These are phyloP conservation scores for Musa itinerans DNA, from an alignment of 176 grass and related monocot species.

Conservation along the genomic window DNA sequence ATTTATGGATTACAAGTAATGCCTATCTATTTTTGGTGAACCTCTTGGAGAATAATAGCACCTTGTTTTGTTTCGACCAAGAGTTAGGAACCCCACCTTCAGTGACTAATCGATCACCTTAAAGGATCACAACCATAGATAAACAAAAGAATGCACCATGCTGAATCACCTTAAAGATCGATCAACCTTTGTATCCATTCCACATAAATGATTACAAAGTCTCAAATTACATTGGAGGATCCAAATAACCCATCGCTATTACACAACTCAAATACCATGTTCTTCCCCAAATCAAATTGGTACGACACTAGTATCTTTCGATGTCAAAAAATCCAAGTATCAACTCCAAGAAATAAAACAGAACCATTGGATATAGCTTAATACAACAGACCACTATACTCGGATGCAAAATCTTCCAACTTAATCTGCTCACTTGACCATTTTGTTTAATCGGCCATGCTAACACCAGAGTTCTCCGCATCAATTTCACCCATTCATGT, in stretches of 20 bases:
- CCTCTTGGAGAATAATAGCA: not conserved
- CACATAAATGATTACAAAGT: not conserved
- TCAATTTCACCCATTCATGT: slow-evolving; percentile 10
- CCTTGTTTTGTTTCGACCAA: not conserved
- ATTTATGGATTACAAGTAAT: too few species aligned
- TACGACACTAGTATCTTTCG: not conserved
- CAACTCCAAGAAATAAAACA: not conserved
- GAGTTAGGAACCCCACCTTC: not conserved
- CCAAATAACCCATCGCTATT: not conserved
- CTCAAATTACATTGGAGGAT: not conserved
- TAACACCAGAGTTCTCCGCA: not conserved
- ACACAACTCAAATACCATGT: not conserved
- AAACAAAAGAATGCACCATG: not conserved
- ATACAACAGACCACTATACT: not conserved
- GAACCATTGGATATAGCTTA: not conserved
- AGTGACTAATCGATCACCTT: not conserved
- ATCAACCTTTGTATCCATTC: not conserved
- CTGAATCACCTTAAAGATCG: too few species aligned
- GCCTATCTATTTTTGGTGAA: not conserved
- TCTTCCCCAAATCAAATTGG: not conserved
- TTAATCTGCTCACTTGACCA: not conserved
- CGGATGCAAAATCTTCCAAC: not conserved
- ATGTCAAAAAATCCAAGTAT: not conserved
- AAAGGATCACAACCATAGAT: not conserved
- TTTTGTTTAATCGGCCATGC: not conserved